Evolutionary conservation across 2,329 filamentous ascomycete species (phyloP), one percentile per base, ranked within the genome.

Genomic region (Chrysoporthe austroafricana): DNA sequence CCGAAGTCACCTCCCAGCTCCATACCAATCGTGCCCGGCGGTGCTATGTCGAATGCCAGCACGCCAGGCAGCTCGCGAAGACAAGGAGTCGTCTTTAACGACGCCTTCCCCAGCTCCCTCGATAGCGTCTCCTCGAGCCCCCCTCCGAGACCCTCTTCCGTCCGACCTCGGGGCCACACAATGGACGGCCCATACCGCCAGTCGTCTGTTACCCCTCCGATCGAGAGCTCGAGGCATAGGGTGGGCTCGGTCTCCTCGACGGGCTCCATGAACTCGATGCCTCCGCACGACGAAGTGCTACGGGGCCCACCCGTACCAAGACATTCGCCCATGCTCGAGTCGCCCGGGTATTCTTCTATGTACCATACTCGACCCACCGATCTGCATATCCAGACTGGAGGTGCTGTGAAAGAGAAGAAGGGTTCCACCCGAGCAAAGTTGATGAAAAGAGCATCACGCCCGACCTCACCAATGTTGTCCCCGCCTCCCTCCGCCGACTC

Each of bases 231-330:
- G 72, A 85, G 90, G 63, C 86, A 89, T 73, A 85, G 90, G 63
- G 86, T 93, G 56, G 89, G 90, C 62, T 93, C 91, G 39, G 87
- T 93, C 72, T 89, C 90, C 72, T 90, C 89, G 46, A 84, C 88
- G 8, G 79, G 83, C 3, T 86, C 88, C 5, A 81, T 86, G 60
- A 79, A 83, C 4, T 85, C 88, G 4, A 82, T 86, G 60, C 81
- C 83, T 62, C 82, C 84, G 61, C 78, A 83, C 67, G 84, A 86
- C 32, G 84, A 86, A 63, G 71, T 62, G n/a, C 50, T 75, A 60
- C 75, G 74, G 56, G 64, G 70, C 4, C 70, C 73, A 3, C 66
- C 73, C n/a, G 77, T 81, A 52, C 79, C 81, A 66, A 82, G 79
- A 26, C 75, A 79, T 32, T 75, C 78, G 34, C 77, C 79, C n/a